Evolutionary conservation across 352 stramenopile species (phyloP).

Genomic region (Thalassiosira exigua): DNA sequence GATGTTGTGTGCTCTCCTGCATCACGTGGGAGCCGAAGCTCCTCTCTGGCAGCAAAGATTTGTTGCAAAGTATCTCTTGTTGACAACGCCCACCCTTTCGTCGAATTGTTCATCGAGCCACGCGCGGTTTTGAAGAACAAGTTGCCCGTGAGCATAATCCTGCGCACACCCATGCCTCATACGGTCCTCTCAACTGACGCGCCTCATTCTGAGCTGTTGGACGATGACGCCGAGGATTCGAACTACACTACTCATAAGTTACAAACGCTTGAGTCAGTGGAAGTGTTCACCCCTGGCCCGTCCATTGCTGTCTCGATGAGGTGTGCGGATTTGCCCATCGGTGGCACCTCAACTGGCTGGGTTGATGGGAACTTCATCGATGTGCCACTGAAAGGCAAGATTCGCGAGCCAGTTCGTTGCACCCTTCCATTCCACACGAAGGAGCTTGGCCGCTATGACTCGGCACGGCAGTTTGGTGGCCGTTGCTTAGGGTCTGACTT

Average conservation of each 20-base stretch:
- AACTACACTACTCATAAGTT: conserved; percentile 66
- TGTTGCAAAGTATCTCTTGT: conserved; percentile 68
- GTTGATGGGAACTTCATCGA: conserved; percentile 81
- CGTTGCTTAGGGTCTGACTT: conserved; percentile 64
- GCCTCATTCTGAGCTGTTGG: conserved; percentile 9
- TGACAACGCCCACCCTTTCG: conserved; percentile 62
- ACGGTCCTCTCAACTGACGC: conserved; percentile 59
- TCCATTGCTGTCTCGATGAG: conserved; percentile 80
- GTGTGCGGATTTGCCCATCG: conserved; percentile 73
- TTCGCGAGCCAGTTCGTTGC: conserved; percentile 74
- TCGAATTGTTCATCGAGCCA: conserved; percentile 79
- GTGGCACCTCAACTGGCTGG: conserved; percentile 75
- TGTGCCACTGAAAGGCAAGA: conserved; percentile 66
- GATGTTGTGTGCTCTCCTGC: conserved; percentile 57
- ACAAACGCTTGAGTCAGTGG: conserved; percentile 58
- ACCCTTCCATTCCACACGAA: conserved; percentile 74
- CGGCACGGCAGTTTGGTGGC: conserved; percentile 21
- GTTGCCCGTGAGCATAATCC: conserved; percentile 70
- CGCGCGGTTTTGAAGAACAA: conserved; percentile 77
- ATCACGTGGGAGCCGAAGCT: conserved; percentile 22
- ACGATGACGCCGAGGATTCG: conserved; percentile 38
- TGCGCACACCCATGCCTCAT: conserved; percentile 83
- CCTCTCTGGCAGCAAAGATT: conserved; percentile 56
- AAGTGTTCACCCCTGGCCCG: conserved; percentile 82
- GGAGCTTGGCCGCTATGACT: conserved; percentile 54